These are phyloP conservation scores for Citrus cavaleriei DNA, from an alignment of 345 rosid genomes.

Conservation along the genomic window DNA sequence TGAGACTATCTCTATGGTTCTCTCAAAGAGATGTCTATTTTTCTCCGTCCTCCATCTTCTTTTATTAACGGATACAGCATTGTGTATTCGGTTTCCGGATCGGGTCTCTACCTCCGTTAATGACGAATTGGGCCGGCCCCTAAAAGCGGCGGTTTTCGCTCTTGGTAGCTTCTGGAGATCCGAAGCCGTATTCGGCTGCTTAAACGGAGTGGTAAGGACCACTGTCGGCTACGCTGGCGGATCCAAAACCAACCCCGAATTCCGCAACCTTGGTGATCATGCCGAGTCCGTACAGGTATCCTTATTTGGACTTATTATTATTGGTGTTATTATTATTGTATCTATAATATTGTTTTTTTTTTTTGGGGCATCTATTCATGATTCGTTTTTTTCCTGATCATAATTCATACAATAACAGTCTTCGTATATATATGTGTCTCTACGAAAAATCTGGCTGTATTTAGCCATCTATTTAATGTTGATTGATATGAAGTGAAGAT, in stretches of 20 bases:
- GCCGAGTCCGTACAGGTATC: constrained; percentile 85
- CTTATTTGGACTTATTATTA: not conserved
- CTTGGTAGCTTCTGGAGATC: constrained; percentile 98
- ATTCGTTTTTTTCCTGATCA: not conserved
- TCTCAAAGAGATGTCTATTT: constrained; percentile 10
- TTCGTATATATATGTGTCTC: not conserved
- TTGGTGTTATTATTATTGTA: not conserved
- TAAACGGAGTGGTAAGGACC: constrained; percentile 74
- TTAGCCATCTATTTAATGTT: not conserved
- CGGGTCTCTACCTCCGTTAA: constrained; percentile 37
- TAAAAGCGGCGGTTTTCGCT: constrained; percentile 68
- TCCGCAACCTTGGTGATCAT: constrained; percentile 73
- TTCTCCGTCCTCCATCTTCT: constrained; percentile 8
- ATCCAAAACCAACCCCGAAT: constrained; percentile 69
- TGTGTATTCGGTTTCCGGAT: constrained; percentile 54
- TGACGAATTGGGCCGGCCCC: constrained; percentile 36
- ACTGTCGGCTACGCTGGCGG: constrained; percentile 78
- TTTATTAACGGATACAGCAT: constrained; percentile 27
- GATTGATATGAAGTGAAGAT: not conserved
- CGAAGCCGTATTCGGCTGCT: constrained; percentile 88
- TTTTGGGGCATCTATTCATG: not conserved
- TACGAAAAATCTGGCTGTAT: not conserved
- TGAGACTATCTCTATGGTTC: constrained; percentile 29
- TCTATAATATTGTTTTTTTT: too few species aligned
- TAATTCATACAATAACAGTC: not conserved